Evolutionary conservation across 257 asterid species (phyloP).

Genomic region (Osmanthus fragrans): DNA sequence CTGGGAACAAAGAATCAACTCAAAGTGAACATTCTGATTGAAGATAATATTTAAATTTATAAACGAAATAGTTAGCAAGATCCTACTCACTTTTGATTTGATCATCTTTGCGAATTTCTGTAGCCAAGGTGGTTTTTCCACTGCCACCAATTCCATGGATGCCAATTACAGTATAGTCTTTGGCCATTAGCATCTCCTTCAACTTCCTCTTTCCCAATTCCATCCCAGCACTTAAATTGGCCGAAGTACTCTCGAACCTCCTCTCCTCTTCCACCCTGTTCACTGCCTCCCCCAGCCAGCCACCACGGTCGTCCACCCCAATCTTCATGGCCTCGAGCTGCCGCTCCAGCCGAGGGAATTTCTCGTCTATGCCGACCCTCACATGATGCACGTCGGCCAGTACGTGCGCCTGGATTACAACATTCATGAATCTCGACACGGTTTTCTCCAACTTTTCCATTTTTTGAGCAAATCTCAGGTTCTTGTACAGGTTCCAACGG

Average conservation of each 20-base stretch:
- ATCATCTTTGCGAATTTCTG: constrained; percentile 74
- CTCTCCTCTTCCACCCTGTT: constrained; percentile 72
- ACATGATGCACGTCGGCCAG: constrained; percentile 90
- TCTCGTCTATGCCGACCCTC: constrained; percentile 63
- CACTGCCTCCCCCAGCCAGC: constrained; percentile 73
- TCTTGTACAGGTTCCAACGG: constrained; percentile 76
- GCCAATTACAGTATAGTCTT: constrained; percentile 47
- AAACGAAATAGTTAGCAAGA: background rate
- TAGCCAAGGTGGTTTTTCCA: constrained; percentile 91
- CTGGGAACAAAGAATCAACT: constrained; percentile 41
- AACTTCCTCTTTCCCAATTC: constrained; percentile 75
- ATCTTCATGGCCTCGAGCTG: constrained; percentile 70
- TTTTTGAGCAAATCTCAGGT: constrained; percentile 53
- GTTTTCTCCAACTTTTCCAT: constrained; percentile 81
- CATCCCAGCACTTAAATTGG: constrained; percentile 60
- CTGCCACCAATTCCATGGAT: constrained; percentile 88
- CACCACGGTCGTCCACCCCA: constrained; percentile 67
- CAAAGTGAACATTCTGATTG: background rate
- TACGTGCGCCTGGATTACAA: constrained; percentile 71
- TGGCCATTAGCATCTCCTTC: constrained; percentile 62
- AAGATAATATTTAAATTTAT: background rate
- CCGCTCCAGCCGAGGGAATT: constrained; percentile 80
- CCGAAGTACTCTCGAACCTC: constrained; percentile 64
- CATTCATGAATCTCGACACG: constrained; percentile 60
- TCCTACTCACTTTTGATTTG: constrained; percentile 56